Base-by-base conservation (phyloP, 2,329 filamentous ascomycete species). In the Calonectria multiphialidica region DNA sequence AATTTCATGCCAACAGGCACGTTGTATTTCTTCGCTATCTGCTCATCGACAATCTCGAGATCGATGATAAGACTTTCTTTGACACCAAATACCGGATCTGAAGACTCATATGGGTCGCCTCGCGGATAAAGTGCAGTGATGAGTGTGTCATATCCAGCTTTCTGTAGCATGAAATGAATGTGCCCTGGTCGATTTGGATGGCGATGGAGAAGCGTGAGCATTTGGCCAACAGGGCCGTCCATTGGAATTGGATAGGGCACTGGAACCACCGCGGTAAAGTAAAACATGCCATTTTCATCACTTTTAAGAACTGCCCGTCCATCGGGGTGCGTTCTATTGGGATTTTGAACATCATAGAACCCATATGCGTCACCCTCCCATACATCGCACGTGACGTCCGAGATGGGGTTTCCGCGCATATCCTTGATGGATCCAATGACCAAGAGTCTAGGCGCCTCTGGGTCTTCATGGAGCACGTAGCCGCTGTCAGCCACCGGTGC, bases 141-240 rank as follows among this genome's bases (percentile, higher is more conserved):
- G 2, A 74, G 47, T 0, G 30, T 49, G 28, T 73, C 68, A 10
- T 66, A 71, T 2, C 68, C 71, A 5, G 18, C 16, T n/a, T 74
- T 73, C 5, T 92, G 90, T 84, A 98, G 95, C 94, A 97, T 97
- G 79, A 97, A 96, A 83, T 97, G 94, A 87, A 96, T 90, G 83
- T 97, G 94, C 25, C 91, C 90, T 2, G 94, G 94, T 66, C 94
- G 86, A 85, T 91, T 96, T 71, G 91, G 91, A 84, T 97, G 94
- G 21, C 94, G 86, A 28, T 89, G 88, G 77, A 96, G 81, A 80
- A 85, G 82, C 80, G 86, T 85, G 79, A 97, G 83, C 77, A 97
- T 82, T 83, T 91, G 90, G 0, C 94, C 95, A 1, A 98, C 95
- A 0, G 95, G 95, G 10, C 94, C 94, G 83, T 98, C 94, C 79